Base-by-base conservation (phyloP, 768 basidiomycete genomes). In the Mycena haematopus region DNA sequence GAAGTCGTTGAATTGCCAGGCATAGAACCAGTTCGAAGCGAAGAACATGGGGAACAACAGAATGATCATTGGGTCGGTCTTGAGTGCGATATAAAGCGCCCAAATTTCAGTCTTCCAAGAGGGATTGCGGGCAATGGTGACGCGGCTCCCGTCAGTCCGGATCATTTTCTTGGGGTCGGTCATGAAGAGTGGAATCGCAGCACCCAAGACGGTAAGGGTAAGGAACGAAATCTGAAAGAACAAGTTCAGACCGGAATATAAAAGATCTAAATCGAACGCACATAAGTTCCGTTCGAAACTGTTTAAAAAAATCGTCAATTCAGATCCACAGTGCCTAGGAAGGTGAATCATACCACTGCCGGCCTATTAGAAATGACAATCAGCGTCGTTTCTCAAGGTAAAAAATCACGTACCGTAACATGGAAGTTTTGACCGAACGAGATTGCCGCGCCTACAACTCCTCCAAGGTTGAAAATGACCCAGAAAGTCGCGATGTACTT, bases 11-110 rank as follows among this genome's bases (percentile, higher is more conserved):
- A 90, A 89, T 74, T 93, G 91, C 90, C 90, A 93, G 2, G 91
- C 88, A 71, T 92, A 92, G 76, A 92, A 92, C 84, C 89, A 93
- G 73, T 93, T 93, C 44, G 87, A 89, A 9, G 89, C 85, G 57
- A 92, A 85, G 75, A 93, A 93, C 88, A 93, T 90, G 14, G 92
- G 93, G 79, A 94, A 91, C 21, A 93, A 81, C 5, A 92, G 76
- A 17, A 93, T 62, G 68, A 95, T 85, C 75, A 81, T 79, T 0
- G 90, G 90, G 69, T 94, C 92, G 14, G 83, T 87, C 58, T 77
- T 82, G 46, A 95, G 77, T 2, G 89, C 84, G 49, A 88, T 67
- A 76, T 82, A 92, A 22, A 94, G 82, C 13, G 88, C 87, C 63
- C 81, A 80, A 55, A 94, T 76, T 72, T 94, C 92, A 21, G 82